These are phyloP conservation scores for Pseudonectria foliicola DNA, from an alignment of 2,329 filamentous ascomycete species.

Conservation along the genomic window DNA sequence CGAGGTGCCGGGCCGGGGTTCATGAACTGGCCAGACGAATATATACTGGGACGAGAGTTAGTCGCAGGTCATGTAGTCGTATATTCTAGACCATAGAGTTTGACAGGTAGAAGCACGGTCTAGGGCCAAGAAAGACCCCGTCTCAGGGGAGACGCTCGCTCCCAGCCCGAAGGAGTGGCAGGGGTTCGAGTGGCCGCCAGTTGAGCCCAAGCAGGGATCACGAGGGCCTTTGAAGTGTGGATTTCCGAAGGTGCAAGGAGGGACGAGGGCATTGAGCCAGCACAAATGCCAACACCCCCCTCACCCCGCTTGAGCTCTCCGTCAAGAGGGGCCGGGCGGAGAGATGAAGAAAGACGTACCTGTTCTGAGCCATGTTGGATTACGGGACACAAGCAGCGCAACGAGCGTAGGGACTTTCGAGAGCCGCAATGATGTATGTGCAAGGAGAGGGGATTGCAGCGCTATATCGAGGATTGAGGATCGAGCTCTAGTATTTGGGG, in stretches of 20 bases:
- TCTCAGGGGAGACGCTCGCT: background rate
- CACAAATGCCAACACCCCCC: background rate
- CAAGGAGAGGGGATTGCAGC: too few species aligned
- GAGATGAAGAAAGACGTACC: slow-evolving; percentile 14
- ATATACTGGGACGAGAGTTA: slow-evolving; percentile 37
- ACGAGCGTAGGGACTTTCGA: background rate
- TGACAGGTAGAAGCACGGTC: too few species aligned
- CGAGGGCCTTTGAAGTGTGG: too few species aligned
- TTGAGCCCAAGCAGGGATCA: too few species aligned
- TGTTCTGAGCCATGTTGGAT: slow-evolving; percentile 29
- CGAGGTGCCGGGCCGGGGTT: slow-evolving; percentile 92
- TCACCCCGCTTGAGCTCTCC: slow-evolving; percentile 13
- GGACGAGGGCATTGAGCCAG: too few species aligned
- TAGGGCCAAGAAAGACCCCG: background rate
- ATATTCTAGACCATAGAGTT: background rate
- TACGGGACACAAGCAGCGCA: slow-evolving; percentile 3
- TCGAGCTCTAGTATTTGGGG: too few species aligned
- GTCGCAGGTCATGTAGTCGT: slow-evolving; percentile 3
- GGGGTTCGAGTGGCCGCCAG: too few species aligned
- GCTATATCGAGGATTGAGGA: too few species aligned
- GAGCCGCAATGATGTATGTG: too few species aligned
- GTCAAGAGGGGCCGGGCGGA: slow-evolving; percentile 3
- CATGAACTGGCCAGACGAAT: slow-evolving; percentile 71
- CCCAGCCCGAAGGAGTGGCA: too few species aligned
- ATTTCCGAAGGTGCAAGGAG: too few species aligned